A percentile compares a stretch with the other conserved stretches of the same genome.
Conservation (phyloP, 1,139 yeast genomes). For the Ashbya aceris region DNA sequence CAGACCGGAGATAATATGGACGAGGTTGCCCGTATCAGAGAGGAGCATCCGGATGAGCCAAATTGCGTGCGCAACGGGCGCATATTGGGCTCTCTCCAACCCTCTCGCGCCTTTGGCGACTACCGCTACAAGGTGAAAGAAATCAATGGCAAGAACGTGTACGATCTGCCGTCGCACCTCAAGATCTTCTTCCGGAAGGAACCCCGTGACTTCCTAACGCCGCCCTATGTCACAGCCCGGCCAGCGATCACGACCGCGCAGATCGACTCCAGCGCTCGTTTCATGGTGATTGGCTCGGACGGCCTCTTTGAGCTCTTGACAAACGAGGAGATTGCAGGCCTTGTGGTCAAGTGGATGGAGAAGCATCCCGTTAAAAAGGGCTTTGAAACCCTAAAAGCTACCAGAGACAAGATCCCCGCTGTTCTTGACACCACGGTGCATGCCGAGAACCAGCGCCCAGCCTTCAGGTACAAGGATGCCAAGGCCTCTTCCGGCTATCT, state of each 20-base stretch:
- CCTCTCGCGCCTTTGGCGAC: constrained; percentile 95
- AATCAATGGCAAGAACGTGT: constrained; percentile 32
- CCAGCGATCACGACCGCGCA: constrained; percentile 85
- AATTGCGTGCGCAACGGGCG: constrained; percentile 80
- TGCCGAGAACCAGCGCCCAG: constrained; percentile 48
- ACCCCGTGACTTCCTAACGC: constrained; percentile 72
- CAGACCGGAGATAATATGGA: constrained; percentile 90
- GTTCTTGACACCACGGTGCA: constrained; percentile 55
- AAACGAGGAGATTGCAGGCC: constrained; percentile 84
- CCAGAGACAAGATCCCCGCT: constrained; percentile 48
- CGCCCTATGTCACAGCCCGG: constrained; percentile 96
- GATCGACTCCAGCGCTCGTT: constrained; percentile 69
- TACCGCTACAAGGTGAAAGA: constrained; percentile 83
- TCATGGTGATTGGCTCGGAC: constrained; percentile 88
- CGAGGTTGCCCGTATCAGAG: constrained; percentile 73
- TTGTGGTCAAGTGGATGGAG: constrained; percentile 93
- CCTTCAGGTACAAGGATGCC: constrained; percentile 37
- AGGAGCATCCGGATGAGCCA: constrained; percentile 89
- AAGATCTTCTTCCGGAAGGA: constrained; percentile 77
- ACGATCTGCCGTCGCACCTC: constrained; percentile 66
- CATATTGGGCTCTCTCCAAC: constrained; percentile 89
- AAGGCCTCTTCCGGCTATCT: constrained; percentile 39
- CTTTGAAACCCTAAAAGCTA: constrained; percentile 10
- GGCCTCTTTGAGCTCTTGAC: constrained; percentile 88
- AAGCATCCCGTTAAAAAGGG: constrained; percentile 44